These are phyloP conservation scores for Fusarium miscanthi DNA, from an alignment of 2,329 filamentous ascomycete genomes.

Conservation along the genomic window DNA sequence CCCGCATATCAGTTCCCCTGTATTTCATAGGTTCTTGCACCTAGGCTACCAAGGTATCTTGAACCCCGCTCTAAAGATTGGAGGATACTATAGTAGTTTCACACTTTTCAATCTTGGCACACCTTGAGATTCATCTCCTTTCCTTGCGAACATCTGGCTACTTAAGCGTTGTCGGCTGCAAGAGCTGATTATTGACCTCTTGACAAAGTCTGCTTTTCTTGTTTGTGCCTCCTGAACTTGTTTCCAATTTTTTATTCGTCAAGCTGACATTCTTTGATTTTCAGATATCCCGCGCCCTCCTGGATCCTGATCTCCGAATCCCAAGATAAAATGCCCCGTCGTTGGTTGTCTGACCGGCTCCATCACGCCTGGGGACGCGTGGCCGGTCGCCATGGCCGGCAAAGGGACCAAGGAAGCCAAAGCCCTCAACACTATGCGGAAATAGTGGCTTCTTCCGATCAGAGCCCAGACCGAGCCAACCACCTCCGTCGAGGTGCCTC, in stretches of 20 bases:
- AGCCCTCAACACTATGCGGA: neutral
- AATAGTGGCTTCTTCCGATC: neutral
- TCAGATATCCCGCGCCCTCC: neutral
- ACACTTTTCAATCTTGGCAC: neutral
- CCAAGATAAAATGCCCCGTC: neutral
- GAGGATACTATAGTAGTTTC: no score
- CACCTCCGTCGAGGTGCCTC: neutral
- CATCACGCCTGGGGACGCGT: neutral
- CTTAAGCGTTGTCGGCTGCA: neutral
- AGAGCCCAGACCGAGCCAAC: neutral
- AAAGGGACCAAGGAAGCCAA: neutral
- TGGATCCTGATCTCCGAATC: neutral
- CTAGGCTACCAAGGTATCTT: no score
- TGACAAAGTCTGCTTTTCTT: neutral
- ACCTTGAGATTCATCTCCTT: neutral
- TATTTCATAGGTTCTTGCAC: neutral
- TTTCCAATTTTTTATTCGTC: no score
- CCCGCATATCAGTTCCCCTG: neutral
- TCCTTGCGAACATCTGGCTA: neutral
- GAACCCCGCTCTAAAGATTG: neutral
- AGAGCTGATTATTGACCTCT: neutral
- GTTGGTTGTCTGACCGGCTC: neutral
- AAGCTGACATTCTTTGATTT: neutral
- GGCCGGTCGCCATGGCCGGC: neutral
- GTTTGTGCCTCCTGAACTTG: neutral